A percentile compares a stretch with the other conserved stretches of the same genome.
Evolutionary conservation across 2,329 filamentous ascomycete species (phyloP).

Genomic region (Aspergillus oerlinghausenensis): DNA sequence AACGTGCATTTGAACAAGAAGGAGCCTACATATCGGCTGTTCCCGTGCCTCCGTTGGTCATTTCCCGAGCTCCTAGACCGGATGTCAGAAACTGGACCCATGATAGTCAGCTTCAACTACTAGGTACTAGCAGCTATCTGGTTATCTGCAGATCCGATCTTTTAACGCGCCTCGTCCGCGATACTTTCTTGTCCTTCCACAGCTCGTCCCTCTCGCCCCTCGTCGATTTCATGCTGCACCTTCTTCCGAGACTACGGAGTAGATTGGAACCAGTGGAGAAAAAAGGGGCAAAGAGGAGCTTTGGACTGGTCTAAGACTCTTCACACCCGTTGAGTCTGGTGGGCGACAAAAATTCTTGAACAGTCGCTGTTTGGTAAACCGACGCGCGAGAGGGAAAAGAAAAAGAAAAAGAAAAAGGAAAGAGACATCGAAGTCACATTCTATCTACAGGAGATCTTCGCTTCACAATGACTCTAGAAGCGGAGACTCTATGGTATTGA

Average conservation of each 20-base stretch:
- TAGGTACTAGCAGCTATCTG: neutral
- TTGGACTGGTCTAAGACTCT: neutral
- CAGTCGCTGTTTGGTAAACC: neutral
- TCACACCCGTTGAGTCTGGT: neutral
- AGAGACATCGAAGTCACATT: neutral
- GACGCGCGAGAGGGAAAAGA: neutral
- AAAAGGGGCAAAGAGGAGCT: neutral
- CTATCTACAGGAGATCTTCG: slow-evolving; percentile 10
- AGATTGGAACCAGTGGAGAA: neutral
- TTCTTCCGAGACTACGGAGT: neutral
- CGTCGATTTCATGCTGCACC: neutral
- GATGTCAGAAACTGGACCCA: slow-evolving; percentile 1
- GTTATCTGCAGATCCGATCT: slow-evolving; percentile 9
- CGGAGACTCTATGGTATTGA: slow-evolving; percentile 27
- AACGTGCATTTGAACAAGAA: neutral
- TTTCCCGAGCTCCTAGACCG: slow-evolving; percentile 3
- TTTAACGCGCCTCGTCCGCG: neutral
- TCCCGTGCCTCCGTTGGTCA: slow-evolving; percentile 1
- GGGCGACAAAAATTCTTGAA: neutral
- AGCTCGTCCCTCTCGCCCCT: neutral
- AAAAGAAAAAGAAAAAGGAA: neutral
- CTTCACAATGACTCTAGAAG: slow-evolving; percentile 27
- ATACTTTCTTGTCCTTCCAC: neutral
- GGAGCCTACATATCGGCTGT: neutral
- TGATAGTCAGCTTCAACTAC: slow-evolving; percentile 5